These are phyloP conservation scores for Melampsora larici-populina DNA, from an alignment of 1,284 basidiomycete species.

Conservation along the genomic window DNA sequence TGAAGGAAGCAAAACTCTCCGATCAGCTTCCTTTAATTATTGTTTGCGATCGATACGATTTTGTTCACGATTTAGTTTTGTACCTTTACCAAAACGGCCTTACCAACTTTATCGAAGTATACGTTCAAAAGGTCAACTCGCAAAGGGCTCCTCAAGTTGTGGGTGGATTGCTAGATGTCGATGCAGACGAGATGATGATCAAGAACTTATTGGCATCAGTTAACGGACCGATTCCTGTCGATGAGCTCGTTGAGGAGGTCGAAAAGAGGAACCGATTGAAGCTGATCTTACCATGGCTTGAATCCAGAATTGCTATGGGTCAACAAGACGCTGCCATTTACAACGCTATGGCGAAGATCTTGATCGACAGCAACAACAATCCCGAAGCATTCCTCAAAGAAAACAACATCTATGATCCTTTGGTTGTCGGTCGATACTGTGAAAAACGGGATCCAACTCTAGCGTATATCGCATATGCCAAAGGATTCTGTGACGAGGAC, in stretches of 20 bases:
- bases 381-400: constrained; percentile 97
- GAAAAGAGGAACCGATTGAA: constrained; percentile 95
- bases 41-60: constrained; percentile 99
- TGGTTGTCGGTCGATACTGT: constrained; percentile 98
- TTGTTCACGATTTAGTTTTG: constrained; percentile 96
- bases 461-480: constrained; percentile 98
- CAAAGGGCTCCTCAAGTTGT: constrained; percentile 97
- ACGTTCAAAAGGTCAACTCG: constrained; percentile 97
- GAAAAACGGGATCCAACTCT: constrained; percentile 98
- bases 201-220: constrained; percentile 90
- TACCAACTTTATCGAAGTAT: constrained; percentile 96
- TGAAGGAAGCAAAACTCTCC: constrained; percentile 80
- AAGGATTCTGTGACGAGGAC: constrained; percentile 98
- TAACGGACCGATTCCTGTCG: constrained; percentile 94
- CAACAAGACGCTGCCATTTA: constrained; percentile 88
- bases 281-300: constrained; percentile 94
- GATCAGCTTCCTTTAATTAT: constrained; percentile 99
- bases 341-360: constrained; percentile 97
- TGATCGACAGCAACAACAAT: constrained; percentile 98
- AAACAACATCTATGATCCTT: constrained; percentile 96
- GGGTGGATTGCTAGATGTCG: constrained; percentile 93
- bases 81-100: constrained; percentile 98
- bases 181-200: constrained; percentile 95
- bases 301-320: constrained; percentile 84
- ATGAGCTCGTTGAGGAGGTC: constrained; percentile 95